These are phyloP conservation scores for Ceratocystis diversiconidia DNA, from an alignment of 2,329 filamentous ascomycete species.

Conservation along the genomic window DNA sequence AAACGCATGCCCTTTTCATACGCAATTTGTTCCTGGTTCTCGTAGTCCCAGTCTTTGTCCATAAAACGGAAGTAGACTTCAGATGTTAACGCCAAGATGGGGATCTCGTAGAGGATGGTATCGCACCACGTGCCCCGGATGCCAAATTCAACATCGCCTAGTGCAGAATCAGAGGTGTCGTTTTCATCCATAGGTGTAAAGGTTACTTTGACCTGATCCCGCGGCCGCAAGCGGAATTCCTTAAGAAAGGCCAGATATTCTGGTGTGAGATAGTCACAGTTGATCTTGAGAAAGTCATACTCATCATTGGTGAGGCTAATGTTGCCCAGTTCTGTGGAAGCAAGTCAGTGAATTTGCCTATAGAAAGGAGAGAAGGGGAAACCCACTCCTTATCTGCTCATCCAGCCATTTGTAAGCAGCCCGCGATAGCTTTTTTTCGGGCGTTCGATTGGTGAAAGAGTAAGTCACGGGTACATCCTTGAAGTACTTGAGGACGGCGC, in stretches of 20 bases:
- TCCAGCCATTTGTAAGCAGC: conserved; percentile 74
- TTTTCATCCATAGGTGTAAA: conserved; percentile 46
- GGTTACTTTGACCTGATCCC: conserved; percentile 59
- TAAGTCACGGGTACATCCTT: conserved; percentile 72
- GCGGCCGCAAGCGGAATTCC: conserved; percentile 66
- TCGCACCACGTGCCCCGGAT: conserved; percentile 81
- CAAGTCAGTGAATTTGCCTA: conserved; percentile 10
- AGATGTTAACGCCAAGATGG: conserved; percentile 76
- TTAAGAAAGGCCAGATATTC: conserved; percentile 71
- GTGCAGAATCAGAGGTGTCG: conserved; percentile 46
- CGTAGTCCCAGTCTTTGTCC: conserved; percentile 82
- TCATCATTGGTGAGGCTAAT: conserved; percentile 69
- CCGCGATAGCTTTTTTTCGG: conserved; percentile 78
- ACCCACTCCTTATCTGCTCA: conserved; percentile 63
- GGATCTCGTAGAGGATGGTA: conserved; percentile 96
- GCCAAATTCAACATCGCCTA: conserved; percentile 62
- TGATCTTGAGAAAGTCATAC: conserved; percentile 58
- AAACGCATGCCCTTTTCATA: conserved; percentile 66
- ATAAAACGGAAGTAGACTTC: conserved; percentile 97
- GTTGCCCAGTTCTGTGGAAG: conserved; percentile 57
- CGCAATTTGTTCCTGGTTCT: conserved; percentile 73
- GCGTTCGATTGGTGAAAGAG: conserved; percentile 87
- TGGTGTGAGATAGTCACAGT: conserved; percentile 66
- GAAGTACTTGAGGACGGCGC: conserved; percentile 85
- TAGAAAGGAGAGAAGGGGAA: not conserved